Evolutionary conservation across 1,139 yeast genomes (phyloP).

Genomic region (Yamadazyma sp.): DNA sequence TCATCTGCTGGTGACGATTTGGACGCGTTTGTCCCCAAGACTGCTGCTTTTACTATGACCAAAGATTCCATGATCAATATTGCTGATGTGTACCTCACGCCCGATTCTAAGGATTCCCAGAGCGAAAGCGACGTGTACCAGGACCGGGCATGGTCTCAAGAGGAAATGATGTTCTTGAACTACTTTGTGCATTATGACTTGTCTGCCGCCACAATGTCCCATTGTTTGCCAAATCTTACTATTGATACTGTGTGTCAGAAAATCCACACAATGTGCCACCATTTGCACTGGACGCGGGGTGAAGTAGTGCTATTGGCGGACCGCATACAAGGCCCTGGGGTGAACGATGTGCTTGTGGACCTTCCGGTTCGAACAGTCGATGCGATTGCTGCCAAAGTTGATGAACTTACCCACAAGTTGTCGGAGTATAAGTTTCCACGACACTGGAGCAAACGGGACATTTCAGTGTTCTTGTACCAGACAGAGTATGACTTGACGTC

Average conservation of each 20-base stretch:
- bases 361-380: constrained; percentile 11
- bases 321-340: constrained; percentile 2
- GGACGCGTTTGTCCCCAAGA: neutral
- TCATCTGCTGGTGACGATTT: too few relatives aligned
- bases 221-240: constrained; percentile 6
- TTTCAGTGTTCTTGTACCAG: constrained; percentile 6
- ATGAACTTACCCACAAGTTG: constrained; percentile 1
- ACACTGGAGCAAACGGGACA: constrained; percentile 7
- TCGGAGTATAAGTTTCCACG: neutral
- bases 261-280: neutral
- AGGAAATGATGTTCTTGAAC: constrained; percentile 9
- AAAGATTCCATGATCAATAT: constrained; percentile 1
- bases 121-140: constrained; percentile 13
- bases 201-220: constrained; percentile 7
- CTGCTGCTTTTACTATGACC: constrained; percentile 3
- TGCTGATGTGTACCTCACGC: constrained; percentile 15
- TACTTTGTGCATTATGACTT: constrained; percentile 14
- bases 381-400: constrained; percentile 3
- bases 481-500: constrained; percentile 13
- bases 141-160: constrained; percentile 7
- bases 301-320: constrained; percentile 11
- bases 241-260: constrained; percentile 3
- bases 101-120: constrained; percentile 16
- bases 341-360: constrained; percentile 2
- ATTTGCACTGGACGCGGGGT: constrained; percentile 13